Base-by-base conservation (phyloP, 176 grass and related monocot genomes). In the Guadua angustifolia region DNA sequence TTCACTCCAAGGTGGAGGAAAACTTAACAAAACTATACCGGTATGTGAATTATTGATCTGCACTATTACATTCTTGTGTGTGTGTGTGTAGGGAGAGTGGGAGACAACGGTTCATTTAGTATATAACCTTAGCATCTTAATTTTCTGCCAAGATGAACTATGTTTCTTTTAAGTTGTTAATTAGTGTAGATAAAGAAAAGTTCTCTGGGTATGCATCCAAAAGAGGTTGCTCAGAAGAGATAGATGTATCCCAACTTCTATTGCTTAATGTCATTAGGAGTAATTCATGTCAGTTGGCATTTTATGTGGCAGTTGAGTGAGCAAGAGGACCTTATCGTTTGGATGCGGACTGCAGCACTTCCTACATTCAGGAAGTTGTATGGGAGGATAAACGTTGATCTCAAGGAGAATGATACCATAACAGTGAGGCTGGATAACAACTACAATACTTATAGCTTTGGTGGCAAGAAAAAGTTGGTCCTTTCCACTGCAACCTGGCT, bases 401-500 rank as follows among this genome's bases (percentile, higher is more conserved):
- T 97, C 73, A 97, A 92, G 79, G 81, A 39, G 55, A 97, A 94
- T 83, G 89, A 94, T 62, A 90, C 55, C 29, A 94, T 97, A 83
- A 92, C 45, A 33, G 92, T 97, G 81, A 91, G 35, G 18, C 66
- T 97, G 81, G 5, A 77, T 86, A 97, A 97, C 80, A 85, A 89
- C 73, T 97, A 97, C 81, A 97, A 97, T 35, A 94, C 92, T 43
- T 97, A 97, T 78, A 91, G 81, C 86, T 94, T 91, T 0, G 88
- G 79, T 50, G 92, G 95, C 70, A 97, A 97, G 83, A 97, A 97
- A 69, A 97, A 86, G 49, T 60, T 97, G 61, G 90, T 97, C 56
- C 90, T 97, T 67, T 97, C 95, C 15, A 97, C 90, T 69, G 75
- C 92, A 82, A 97, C 90, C 75, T 97, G 95, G 95, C 92, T 94